Evolutionary conservation across 495 filamentous ascomycete species (phyloP).

Genomic region (Daldinia loculata): DNA sequence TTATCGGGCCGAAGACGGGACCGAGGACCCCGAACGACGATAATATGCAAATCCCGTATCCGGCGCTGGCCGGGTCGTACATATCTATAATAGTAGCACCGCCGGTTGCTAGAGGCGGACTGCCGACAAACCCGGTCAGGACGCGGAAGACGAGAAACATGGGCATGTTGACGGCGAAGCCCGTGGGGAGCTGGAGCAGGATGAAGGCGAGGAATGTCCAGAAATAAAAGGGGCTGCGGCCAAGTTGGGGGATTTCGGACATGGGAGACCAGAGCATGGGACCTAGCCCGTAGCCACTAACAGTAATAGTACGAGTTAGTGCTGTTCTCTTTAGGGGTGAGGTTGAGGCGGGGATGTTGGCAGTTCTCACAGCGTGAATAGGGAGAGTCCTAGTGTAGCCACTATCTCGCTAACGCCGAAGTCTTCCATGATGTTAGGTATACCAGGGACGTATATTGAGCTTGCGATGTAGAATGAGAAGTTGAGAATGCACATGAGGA

Average conservation of each 20-base stretch:
- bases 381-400: neutral
- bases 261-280: conserved; percentile 48
- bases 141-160: conserved; percentile 44
- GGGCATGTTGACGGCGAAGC: conserved; percentile 39
- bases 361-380: neutral
- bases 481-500: conserved; percentile 42
- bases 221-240: conserved; percentile 40
- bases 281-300: conserved; percentile 44
- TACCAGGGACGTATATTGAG: conserved; percentile 56
- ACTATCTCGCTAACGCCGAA: conserved; percentile 44
- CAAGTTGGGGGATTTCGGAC: conserved; percentile 44
- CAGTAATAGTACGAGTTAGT: conserved; percentile 4
- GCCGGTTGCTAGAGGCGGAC: conserved; percentile 38
- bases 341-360: neutral
- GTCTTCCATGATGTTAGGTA: conserved; percentile 48
- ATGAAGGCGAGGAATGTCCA: conserved; percentile 46
- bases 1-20: conserved; percentile 55
- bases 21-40: conserved; percentile 46
- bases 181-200: conserved; percentile 38
- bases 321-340: neutral
- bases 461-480: conserved; percentile 44
- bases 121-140: conserved; percentile 41
- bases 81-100: conserved; percentile 41
- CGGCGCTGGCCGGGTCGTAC: conserved; percentile 13
- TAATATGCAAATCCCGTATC: conserved; percentile 38